These are phyloP conservation scores for Aspergillus texensis DNA, from an alignment of 2,329 filamentous ascomycete species.

Conservation along the genomic window DNA sequence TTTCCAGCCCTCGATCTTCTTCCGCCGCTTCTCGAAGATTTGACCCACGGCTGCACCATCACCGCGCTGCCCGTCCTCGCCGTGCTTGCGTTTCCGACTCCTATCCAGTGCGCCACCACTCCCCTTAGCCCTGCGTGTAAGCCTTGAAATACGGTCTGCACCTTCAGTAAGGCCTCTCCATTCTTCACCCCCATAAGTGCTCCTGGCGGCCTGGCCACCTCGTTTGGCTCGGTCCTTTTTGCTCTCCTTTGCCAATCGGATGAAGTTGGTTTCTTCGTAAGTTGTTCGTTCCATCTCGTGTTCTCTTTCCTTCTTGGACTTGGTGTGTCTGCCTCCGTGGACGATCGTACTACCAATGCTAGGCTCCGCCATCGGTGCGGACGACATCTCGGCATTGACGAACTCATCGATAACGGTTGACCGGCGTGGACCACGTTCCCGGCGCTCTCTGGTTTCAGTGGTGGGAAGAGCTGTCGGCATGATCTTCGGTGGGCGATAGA, in stretches of 20 bases:
- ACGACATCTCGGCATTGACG: constrained; percentile 78
- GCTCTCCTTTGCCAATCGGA: constrained; percentile 79
- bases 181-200: constrained; percentile 86
- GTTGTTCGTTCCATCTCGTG: constrained; percentile 76
- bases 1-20: constrained; percentile 48
- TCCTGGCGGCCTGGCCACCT: constrained; percentile 45
- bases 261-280: constrained; percentile 93
- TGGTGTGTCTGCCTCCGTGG: constrained; percentile 74
- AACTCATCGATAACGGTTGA: constrained; percentile 92
- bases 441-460: constrained; percentile 61
- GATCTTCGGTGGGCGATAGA: constrained; percentile 88
- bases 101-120: constrained; percentile 68
- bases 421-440: constrained; percentile 65
- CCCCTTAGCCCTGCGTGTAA: constrained; percentile 71
- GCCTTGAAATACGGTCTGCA: constrained; percentile 79
- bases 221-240: constrained; percentile 82
- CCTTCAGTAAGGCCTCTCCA: constrained; percentile 85
- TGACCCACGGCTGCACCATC: constrained; percentile 70
- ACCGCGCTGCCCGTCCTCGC: constrained; percentile 71
- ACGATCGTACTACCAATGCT: constrained; percentile 91
- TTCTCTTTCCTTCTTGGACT: constrained; percentile 74
- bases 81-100: constrained; percentile 76
- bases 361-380: constrained; percentile 79
- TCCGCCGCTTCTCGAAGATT: constrained; percentile 47
- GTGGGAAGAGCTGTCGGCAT: constrained; percentile 82